Evolutionary conservation across 805 yeast genomes (phyloP).

Genomic region (Starmerella bacillaris): DNA sequence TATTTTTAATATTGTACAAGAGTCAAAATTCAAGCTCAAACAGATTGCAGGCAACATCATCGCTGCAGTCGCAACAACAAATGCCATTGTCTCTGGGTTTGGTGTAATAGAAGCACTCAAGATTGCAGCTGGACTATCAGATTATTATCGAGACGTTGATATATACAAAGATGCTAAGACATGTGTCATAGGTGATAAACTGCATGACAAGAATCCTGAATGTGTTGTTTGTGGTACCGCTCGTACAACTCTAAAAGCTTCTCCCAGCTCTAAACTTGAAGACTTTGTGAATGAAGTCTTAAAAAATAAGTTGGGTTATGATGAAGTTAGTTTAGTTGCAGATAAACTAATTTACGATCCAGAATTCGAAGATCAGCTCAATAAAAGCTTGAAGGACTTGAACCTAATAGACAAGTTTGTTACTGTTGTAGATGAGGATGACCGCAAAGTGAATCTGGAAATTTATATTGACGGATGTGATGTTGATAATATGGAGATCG

Average conservation of each 20-base stretch:
- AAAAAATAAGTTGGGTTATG: conserved; percentile 34
- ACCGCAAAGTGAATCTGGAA: conserved; percentile 39
- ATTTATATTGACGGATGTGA: conserved; percentile 16
- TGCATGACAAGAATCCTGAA: conserved; percentile 45
- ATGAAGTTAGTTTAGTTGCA: conserved; percentile 36
- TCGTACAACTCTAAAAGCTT: conserved; percentile 18
- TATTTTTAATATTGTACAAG: conserved; percentile 74
- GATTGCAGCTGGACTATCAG: conserved; percentile 23
- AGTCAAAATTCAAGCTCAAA: conserved; percentile 61
- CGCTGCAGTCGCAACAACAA: conserved; percentile 96
- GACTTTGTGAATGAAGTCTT: conserved; percentile 35
- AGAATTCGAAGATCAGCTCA: conserved; percentile 69
- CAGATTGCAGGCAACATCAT: conserved; percentile 93
- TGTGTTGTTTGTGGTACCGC: conserved; percentile 39
- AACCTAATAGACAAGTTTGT: conserved; percentile 51
- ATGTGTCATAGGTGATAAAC: conserved; percentile 44
- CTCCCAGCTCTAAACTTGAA: conserved; percentile 25
- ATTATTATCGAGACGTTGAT: conserved; percentile 29
- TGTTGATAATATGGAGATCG: conserved; percentile 14
- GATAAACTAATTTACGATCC: conserved; percentile 60
- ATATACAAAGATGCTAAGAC: conserved; percentile 40
- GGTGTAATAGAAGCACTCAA: conserved; percentile 58
- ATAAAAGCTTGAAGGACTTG: conserved; percentile 31
- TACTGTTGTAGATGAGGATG: conserved; percentile 67
- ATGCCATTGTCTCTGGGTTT: conserved; percentile 85